Evolutionary conservation across 352 stramenopile genomes (phyloP).

Genomic region (Globisporangium paroecandrum): DNA sequence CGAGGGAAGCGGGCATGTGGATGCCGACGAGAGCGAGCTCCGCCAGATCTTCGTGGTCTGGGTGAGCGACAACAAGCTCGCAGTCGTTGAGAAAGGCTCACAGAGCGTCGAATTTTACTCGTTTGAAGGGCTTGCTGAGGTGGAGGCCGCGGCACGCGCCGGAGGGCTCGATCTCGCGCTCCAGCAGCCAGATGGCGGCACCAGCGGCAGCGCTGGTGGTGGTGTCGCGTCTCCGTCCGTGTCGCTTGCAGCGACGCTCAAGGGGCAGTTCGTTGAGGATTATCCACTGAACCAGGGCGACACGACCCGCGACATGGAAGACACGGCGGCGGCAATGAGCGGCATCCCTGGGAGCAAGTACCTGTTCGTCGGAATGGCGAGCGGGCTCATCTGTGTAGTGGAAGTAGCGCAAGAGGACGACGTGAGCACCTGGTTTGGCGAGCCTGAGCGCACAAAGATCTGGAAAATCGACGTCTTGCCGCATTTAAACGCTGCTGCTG

Average conservation of each 20-base stretch:
- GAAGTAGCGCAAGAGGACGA: conserved; percentile 28
- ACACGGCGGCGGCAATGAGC: conserved; percentile 46
- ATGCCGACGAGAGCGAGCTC: conserved; percentile 8
- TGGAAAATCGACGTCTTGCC: conserved; percentile 81
- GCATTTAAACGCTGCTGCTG: conserved; percentile 28
- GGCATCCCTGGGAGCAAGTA: conserved; percentile 49
- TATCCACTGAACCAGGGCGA: conserved; percentile 62
- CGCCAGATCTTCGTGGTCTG: conserved; percentile 53
- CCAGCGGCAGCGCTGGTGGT: neutral
- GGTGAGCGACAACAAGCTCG: conserved; percentile 50
- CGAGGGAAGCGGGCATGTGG: neutral
- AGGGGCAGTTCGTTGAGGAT: conserved; percentile 39
- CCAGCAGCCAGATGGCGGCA: conserved; percentile 8
- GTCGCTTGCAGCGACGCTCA: neutral
- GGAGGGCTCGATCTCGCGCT: conserved; percentile 22
- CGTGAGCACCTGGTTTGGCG: conserved; percentile 32
- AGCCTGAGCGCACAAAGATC: conserved; percentile 31
- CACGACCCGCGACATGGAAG: conserved; percentile 34
- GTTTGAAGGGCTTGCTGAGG: conserved; percentile 46
- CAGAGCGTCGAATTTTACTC: conserved; percentile 68
- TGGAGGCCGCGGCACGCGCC: conserved; percentile 14
- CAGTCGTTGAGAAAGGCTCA: conserved; percentile 56
- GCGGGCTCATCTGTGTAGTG: conserved; percentile 65
- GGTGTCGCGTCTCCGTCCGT: neutral
- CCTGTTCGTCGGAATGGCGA: conserved; percentile 74